Evolutionary conservation across 108 stramenopile genomes (phyloP).

Genomic region (Parietichytrium sp.): DNA sequence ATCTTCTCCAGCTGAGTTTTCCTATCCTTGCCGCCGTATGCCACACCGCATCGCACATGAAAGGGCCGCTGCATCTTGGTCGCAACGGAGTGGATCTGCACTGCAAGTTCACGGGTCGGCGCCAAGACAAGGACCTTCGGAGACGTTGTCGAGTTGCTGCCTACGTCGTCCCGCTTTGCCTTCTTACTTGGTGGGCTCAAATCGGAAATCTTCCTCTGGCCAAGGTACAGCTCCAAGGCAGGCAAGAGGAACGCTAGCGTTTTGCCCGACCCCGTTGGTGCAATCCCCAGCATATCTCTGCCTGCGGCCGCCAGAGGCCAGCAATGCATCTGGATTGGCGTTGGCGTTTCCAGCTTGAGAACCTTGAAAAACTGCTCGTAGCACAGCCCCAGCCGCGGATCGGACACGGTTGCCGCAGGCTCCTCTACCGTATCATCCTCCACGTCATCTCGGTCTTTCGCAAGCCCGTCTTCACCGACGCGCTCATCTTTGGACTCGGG

Average conservation of each 20-base stretch:
- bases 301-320: conserved; percentile 81
- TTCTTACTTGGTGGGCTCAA: no score
- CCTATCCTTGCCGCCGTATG: conserved; percentile 93
- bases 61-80: conserved; percentile 89
- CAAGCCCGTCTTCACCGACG: no score
- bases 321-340: conserved; percentile 94
- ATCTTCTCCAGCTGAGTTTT: conserved; percentile 78
- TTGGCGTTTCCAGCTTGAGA: conserved; percentile 87
- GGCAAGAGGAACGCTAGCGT: conserved; percentile 96
- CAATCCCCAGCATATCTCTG: conserved; percentile 93
- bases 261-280: conserved; percentile 97
- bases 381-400: no score
- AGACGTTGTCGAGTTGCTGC: conserved; percentile 52
- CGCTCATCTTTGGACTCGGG: no score
- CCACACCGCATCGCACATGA: conserved; percentile 83
- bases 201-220: conserved; percentile 74
- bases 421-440: no score
- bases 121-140: conserved; percentile 89
- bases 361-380: no score
- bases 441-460: no score
- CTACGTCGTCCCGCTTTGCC: no score
- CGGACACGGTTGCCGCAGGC: no score
- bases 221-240: conserved; percentile 83
- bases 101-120: conserved; percentile 94
- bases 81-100: conserved; percentile 93